A percentile compares a stretch with the other conserved stretches of the same genome.
phyloP scores from a whole-genome alignment of 1,284 basidiomycete species.

The Grifola frondosa region DNA sequence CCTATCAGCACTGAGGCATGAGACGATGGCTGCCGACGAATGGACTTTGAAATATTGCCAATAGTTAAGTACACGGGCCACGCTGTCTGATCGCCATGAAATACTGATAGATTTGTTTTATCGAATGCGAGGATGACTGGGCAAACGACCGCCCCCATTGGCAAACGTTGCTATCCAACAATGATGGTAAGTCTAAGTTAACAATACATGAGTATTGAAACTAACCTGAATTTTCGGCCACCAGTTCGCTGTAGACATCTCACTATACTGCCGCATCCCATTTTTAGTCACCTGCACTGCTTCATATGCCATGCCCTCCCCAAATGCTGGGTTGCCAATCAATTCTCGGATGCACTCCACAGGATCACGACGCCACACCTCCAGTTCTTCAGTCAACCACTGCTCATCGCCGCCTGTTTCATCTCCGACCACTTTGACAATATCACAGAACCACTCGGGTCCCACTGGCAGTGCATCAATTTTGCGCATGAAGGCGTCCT shows the following conservation, averaged over 20 bases:
- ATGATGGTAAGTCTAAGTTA: neutral
- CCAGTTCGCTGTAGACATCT: slow-evolving; percentile 9
- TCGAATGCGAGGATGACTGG: slow-evolving; percentile 7
- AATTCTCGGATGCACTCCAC: slow-evolving; percentile 22
- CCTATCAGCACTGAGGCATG: slow-evolving; percentile 27
- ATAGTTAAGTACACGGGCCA: slow-evolving; percentile 44
- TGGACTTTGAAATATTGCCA: slow-evolving; percentile 42
- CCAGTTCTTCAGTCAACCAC: slow-evolving; percentile 7
- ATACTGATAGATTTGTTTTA: slow-evolving; percentile 13
- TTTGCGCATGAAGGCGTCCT: slow-evolving; percentile 3
- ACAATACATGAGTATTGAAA: neutral
- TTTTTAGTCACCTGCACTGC: neutral
- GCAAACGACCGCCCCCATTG: slow-evolving; percentile 16
- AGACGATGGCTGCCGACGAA: slow-evolving; percentile 31
- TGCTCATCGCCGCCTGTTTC: neutral
- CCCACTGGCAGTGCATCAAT: slow-evolving; percentile 1
- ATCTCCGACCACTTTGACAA: neutral
- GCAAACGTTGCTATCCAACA: slow-evolving; percentile 13
- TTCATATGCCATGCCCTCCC: slow-evolving; percentile 9
- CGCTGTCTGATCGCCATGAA: slow-evolving; percentile 36
- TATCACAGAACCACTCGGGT: slow-evolving; percentile 3
- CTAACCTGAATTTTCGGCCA: slow-evolving; percentile 8
- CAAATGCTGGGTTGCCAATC: slow-evolving; percentile 5
- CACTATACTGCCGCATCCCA: slow-evolving; percentile 3
- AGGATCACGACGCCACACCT: slow-evolving; percentile 4